Conservation (phyloP, 306 rosid genomes). For the Clitoria ternatea region DNA sequence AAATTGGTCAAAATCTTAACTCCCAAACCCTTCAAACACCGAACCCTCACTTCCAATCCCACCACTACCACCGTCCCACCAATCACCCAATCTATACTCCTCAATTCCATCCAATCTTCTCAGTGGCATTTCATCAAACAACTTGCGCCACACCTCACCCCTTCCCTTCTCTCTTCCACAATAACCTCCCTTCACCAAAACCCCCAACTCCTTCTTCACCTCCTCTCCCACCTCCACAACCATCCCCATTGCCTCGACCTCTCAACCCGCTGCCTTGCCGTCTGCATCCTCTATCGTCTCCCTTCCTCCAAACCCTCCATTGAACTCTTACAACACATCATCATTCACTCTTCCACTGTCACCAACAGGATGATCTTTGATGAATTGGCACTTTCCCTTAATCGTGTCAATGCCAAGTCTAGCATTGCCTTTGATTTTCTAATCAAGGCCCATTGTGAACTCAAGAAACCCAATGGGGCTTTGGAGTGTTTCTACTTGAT, state of each 20-base stretch:
- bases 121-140: constrained; percentile 89
- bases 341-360: constrained; percentile 25
- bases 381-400: constrained; percentile 31
- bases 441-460: constrained; percentile 53
- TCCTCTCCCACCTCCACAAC: constrained; percentile 38
- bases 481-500: constrained; percentile 58
- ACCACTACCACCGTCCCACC: constrained; percentile 5
- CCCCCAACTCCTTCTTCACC: constrained; percentile 44
- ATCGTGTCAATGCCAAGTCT: constrained; percentile 29
- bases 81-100: constrained; percentile 34
- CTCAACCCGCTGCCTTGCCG: constrained; percentile 47
- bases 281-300: constrained; percentile 47
- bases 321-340: constrained; percentile 37
- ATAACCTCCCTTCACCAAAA: constrained; percentile 40
- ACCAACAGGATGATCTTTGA: constrained; percentile 32
- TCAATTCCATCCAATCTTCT: constrained; percentile 48
- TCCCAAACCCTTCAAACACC: constrained; percentile 13
- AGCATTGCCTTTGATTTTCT: constrained; percentile 43
- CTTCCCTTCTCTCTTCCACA: constrained; percentile 49
- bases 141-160: constrained; percentile 34
- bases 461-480: constrained; percentile 50
- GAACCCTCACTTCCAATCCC: not conserved
- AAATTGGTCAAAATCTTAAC: constrained; percentile 12
- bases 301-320: constrained; percentile 54
- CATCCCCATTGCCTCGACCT: constrained; percentile 36